A percentile compares a stretch with the other conserved stretches of the same genome.
These are phyloP conservation scores for Byssothecium circinans DNA, from an alignment of 2,329 filamentous ascomycete species.

Conservation along the genomic window DNA sequence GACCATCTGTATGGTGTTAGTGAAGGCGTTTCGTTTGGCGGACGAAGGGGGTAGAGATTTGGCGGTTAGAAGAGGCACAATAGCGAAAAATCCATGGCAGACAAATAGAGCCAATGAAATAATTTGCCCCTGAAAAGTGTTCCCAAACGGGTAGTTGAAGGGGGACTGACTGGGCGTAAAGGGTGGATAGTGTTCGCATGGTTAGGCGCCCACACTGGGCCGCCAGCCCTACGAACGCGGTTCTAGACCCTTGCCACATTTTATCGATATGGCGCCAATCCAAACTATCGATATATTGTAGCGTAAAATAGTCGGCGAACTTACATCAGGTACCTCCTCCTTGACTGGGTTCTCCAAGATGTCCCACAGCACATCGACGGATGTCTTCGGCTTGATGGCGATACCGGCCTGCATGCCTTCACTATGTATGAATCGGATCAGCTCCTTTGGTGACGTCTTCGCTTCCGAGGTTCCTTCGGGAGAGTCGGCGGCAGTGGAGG, in stretches of 20 bases:
- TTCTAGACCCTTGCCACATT: slow-evolving; percentile 15
- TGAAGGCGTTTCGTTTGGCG: slow-evolving; percentile 1
- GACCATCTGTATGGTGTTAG: slow-evolving; percentile 71
- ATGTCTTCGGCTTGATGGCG: slow-evolving; percentile 90
- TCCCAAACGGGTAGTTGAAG: slow-evolving; percentile 19
- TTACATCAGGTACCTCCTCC: slow-evolving; percentile 83
- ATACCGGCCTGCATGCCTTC: slow-evolving; percentile 88
- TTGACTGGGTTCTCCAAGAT: slow-evolving; percentile 73
- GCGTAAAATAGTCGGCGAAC: slow-evolving; percentile 41
- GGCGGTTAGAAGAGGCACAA: slow-evolving; percentile 17
- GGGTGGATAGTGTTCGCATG: slow-evolving; percentile 17
- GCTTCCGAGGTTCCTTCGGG: slow-evolving; percentile 69
- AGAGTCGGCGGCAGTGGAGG: slow-evolving; percentile 78
- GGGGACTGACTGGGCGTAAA: slow-evolving; percentile 18
- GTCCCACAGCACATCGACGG: slow-evolving; percentile 89
- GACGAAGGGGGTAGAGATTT: slow-evolving; percentile 10
- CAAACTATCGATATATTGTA: slow-evolving; percentile 21
- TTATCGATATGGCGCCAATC: slow-evolving; percentile 15
- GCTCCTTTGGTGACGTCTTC: slow-evolving; percentile 78
- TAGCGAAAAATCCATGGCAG: slow-evolving; percentile 4
- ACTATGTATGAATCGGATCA: slow-evolving; percentile 89
- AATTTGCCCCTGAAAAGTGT: neutral
- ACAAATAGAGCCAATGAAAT: slow-evolving; percentile 14
- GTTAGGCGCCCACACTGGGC: slow-evolving; percentile 38
- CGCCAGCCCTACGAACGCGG: slow-evolving; percentile 31